Conservation (phyloP, 2,329 filamentous ascomycete species). For the Ascochyta koolunga region DNA sequence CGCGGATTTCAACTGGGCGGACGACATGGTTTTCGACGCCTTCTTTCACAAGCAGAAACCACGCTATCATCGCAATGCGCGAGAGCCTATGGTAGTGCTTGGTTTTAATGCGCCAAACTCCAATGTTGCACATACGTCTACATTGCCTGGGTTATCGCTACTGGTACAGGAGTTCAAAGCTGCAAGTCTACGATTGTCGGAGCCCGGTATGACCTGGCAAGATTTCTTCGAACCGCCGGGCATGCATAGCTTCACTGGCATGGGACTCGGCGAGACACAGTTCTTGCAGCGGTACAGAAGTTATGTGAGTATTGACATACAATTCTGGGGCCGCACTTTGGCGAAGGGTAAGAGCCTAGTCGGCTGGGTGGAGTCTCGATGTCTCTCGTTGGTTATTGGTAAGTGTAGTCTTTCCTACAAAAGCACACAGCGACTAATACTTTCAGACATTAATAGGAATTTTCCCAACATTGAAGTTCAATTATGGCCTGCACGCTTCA, state of each 20-base stretch:
- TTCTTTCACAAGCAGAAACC: constrained; percentile 55
- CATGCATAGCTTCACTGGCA: not conserved
- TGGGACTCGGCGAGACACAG: constrained; percentile 31
- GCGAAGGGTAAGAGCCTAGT: constrained; percentile 62
- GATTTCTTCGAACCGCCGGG: constrained; percentile 26
- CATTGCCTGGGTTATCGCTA: constrained; percentile 58
- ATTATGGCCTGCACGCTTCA: constrained; percentile 69
- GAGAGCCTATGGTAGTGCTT: constrained; percentile 68
- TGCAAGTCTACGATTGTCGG: constrained; percentile 52
- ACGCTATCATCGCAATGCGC: constrained; percentile 59
- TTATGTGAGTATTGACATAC: constrained; percentile 66
- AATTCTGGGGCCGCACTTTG: constrained; percentile 68
- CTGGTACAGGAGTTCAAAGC: constrained; percentile 60
- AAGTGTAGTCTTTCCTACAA: constrained; percentile 34
- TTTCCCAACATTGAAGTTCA: constrained; percentile 60
- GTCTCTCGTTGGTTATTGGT: constrained; percentile 64
- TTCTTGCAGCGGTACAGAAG: constrained; percentile 61
- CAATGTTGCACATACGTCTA: constrained; percentile 64
- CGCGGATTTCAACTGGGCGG: constrained; percentile 64
- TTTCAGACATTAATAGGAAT: constrained; percentile 60
- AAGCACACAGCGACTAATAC: not conserved
- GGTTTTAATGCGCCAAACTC: constrained; percentile 67
- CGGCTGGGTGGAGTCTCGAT: constrained; percentile 69
- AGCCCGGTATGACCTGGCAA: constrained; percentile 37
- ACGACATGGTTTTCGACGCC: constrained; percentile 63